A percentile compares a stretch with the other conserved stretches of the same genome.
phyloP scores from a whole-genome alignment of 176 grass and related monocot genomes.

The Bothriochloa decipiens region DNA sequence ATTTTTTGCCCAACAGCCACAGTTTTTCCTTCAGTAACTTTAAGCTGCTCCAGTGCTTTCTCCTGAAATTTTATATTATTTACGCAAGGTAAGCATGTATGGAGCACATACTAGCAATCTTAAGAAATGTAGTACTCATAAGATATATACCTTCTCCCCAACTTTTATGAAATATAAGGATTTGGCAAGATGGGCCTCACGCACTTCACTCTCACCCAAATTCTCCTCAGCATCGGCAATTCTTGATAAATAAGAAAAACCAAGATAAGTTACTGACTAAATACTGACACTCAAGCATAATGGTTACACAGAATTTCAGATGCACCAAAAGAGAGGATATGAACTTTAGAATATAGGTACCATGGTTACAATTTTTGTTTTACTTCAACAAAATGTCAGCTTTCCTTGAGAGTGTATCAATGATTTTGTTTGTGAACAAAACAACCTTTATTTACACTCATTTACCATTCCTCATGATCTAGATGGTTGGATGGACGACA shows the following conservation, averaged over 20 bases:
- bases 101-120: background rate
- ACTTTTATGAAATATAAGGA: slow-evolving; percentile 86
- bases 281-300: slow-evolving; percentile 18
- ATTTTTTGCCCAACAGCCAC: slow-evolving; percentile 98
- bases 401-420: background rate
- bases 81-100: slow-evolving; percentile 13
- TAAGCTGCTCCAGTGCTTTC: slow-evolving; percentile 92
- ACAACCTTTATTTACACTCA: background rate
- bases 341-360: background rate
- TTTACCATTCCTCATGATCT: background rate
- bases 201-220: slow-evolving; percentile 98
- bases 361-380: background rate
- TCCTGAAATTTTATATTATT: slow-evolving; percentile 60
- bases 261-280: slow-evolving; percentile 23
- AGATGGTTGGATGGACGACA: background rate
- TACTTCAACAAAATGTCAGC: slow-evolving; percentile 7
- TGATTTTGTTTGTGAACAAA: slow-evolving; percentile 6
- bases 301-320: slow-evolving; percentile 2
- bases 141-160: slow-evolving; percentile 76
- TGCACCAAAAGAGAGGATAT: background rate
- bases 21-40: slow-evolving; percentile 96
- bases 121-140: background rate
- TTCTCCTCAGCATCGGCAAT: slow-evolving; percentile 98
- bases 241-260: slow-evolving; percentile 54
- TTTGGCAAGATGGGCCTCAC: slow-evolving; percentile 95